Conservation (phyloP, 2,329 filamentous ascomycete species). For the Zopfia rhizophila region DNA sequence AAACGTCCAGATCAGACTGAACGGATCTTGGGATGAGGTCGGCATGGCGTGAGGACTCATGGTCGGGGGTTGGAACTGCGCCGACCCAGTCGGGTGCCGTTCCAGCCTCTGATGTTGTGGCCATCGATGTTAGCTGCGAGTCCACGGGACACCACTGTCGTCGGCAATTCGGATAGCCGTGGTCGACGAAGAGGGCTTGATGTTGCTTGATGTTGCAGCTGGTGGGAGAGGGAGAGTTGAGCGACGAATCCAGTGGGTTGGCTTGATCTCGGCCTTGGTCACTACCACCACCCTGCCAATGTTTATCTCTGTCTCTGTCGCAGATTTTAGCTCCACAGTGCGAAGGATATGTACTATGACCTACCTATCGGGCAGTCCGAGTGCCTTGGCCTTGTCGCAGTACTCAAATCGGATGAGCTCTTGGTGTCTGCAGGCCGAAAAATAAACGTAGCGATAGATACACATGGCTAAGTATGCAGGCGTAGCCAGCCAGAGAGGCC, state of each 20-base stretch:
- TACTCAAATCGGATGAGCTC: constrained; percentile 42
- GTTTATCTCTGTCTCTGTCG: too few species aligned
- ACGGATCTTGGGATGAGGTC: constrained; percentile 36
- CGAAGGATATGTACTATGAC: neutral
- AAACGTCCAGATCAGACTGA: constrained; percentile 14
- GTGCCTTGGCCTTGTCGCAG: constrained; percentile 41
- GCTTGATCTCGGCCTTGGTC: too few species aligned
- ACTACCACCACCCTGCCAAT: too few species aligned
- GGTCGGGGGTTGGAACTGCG: constrained; percentile 2
- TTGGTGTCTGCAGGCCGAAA: constrained; percentile 43
- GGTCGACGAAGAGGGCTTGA: constrained; percentile 8
- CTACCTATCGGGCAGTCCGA: constrained; percentile 32
- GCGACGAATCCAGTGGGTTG: too few species aligned
- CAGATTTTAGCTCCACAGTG: too few species aligned
- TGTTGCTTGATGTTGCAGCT: constrained; percentile 16
- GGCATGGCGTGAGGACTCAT: constrained; percentile 13
- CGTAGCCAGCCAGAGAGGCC: neutral
- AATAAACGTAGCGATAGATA: constrained; percentile 47
- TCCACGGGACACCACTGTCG: too few species aligned
- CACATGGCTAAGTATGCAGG: constrained; percentile 41
- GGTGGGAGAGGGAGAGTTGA: constrained; percentile 18
- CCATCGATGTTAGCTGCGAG: constrained; percentile 43
- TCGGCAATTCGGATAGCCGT: neutral
- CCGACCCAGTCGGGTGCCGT: constrained; percentile 13
- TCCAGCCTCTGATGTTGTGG: constrained; percentile 27